Conservation (phyloP, 2,329 filamentous ascomycete genomes). For the Gnomoniopsis smithogilvyi region DNA sequence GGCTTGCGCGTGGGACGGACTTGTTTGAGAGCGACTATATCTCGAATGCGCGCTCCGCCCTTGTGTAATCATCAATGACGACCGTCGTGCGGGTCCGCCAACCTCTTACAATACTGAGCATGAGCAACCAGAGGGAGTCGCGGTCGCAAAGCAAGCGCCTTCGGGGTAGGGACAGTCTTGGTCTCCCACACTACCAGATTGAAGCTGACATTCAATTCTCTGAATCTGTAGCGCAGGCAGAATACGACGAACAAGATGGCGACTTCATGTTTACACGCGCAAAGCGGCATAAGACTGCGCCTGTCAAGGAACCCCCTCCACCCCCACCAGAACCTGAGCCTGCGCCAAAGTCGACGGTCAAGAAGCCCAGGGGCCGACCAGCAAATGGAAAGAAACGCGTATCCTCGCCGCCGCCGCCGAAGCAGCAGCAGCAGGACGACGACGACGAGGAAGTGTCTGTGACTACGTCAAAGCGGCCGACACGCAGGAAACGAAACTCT, state of each 20-base stretch:
- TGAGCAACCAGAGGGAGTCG: conserved; percentile 58
- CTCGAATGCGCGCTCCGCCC: conserved; percentile 11
- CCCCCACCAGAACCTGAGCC: conserved; percentile 38
- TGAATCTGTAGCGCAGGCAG: conserved; percentile 26
- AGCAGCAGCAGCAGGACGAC: conserved; percentile 19
- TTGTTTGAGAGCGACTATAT: neutral
- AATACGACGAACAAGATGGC: conserved; percentile 71
- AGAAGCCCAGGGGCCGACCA: conserved; percentile 37
- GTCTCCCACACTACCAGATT: neutral
- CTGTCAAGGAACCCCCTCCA: conserved; percentile 25
- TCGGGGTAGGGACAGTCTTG: conserved; percentile 44
- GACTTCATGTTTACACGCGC: conserved; percentile 74
- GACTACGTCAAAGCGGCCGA: conserved; percentile 24
- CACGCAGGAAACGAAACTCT: conserved; percentile 38
- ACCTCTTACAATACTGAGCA: conserved; percentile 66
- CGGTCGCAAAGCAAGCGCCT: conserved; percentile 63
- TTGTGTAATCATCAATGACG: conserved; percentile 58
- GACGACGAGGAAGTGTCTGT: conserved; percentile 15
- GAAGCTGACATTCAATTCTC: neutral
- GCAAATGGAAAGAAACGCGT: conserved; percentile 30
- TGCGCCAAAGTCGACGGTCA: conserved; percentile 37
- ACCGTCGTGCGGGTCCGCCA: conserved; percentile 62
- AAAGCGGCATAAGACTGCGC: conserved; percentile 57
- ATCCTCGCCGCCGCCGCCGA: conserved; percentile 22
- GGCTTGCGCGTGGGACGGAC: neutral